Percentiles rank a stretch among this genome's conserved stretches.
phyloP scores from a whole-genome alignment of 2,329 filamentous ascomycete genomes.

The Pseudonectria buxi region DNA sequence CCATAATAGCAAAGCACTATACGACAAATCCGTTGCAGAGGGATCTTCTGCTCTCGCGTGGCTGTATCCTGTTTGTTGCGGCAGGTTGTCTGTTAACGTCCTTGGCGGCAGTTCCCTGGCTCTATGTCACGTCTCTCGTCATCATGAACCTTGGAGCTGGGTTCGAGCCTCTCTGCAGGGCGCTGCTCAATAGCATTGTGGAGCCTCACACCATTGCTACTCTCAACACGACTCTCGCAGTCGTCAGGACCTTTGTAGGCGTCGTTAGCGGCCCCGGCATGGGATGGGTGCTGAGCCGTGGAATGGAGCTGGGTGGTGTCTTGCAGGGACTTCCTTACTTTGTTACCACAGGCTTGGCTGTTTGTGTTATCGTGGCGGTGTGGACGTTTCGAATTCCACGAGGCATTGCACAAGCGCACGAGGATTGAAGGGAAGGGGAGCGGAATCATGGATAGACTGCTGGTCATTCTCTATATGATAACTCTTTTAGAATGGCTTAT shows the following conservation, averaged over 20 bases:
- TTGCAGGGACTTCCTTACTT: slow-evolving; percentile 47
- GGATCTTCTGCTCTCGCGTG: slow-evolving; percentile 34
- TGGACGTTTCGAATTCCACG: slow-evolving; percentile 22
- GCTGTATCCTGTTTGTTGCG: slow-evolving; percentile 25
- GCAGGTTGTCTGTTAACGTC: slow-evolving; percentile 32
- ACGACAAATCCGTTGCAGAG: slow-evolving; percentile 27
- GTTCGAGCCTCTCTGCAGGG: slow-evolving; percentile 36
- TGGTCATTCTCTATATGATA: too few species aligned
- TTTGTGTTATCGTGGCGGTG: slow-evolving; percentile 23
- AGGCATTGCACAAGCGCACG: slow-evolving; percentile 13
- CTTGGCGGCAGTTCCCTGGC: slow-evolving; percentile 26
- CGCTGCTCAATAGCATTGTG: slow-evolving; percentile 46
- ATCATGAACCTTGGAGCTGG: slow-evolving; percentile 40
- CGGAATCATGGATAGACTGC: neutral
- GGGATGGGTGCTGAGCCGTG: slow-evolving; percentile 38
- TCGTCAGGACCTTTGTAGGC: slow-evolving; percentile 43
- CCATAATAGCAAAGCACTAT: slow-evolving; percentile 25
- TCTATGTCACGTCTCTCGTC: slow-evolving; percentile 35
- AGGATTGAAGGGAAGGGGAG: neutral
- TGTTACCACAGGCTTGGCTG: slow-evolving; percentile 27
- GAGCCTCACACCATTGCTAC: slow-evolving; percentile 47
- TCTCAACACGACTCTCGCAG: slow-evolving; percentile 45
- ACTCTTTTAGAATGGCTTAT: too few species aligned
- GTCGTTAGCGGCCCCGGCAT: slow-evolving; percentile 41
- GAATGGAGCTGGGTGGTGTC: slow-evolving; percentile 37